phyloP scores from a whole-genome alignment of 1,284 basidiomycete species.

The Pyrrhoderma noxium region DNA sequence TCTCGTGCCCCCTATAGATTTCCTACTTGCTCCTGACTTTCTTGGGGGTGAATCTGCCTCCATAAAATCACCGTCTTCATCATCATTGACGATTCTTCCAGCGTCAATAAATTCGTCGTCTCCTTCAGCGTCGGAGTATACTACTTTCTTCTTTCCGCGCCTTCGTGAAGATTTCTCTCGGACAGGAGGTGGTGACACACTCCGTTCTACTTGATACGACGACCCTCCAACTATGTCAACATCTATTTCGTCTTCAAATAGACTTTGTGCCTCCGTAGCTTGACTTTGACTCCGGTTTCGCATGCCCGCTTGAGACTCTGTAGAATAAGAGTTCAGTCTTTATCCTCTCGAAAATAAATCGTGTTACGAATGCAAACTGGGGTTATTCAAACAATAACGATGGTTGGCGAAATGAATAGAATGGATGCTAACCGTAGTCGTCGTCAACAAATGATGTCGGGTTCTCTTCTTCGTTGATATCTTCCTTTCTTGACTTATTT shows the following conservation, averaged over 20 bases:
- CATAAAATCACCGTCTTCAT: conserved; percentile 31
- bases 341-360: too few species aligned
- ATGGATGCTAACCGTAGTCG: too few species aligned
- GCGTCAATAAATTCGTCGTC: conserved; percentile 20
- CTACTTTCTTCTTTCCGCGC: conserved; percentile 17
- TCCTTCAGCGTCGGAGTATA: conserved; percentile 24
- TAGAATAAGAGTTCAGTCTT: not conserved
- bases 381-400: too few species aligned
- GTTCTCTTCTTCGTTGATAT: not conserved
- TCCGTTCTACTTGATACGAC: not conserved
- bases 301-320: not conserved
- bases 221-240: conserved; percentile 10
- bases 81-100: conserved; percentile 11
- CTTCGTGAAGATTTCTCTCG: not conserved
- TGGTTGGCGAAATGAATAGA: too few species aligned
- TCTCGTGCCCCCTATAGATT: conserved; percentile 23
- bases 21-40: conserved; percentile 23
- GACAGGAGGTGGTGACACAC: not conserved
- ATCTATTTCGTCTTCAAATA: conserved; percentile 12
- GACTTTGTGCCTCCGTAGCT: conserved; percentile 5
- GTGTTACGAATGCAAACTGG: too few species aligned
- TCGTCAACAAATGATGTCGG: too few species aligned
- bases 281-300: not conserved
- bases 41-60: conserved; percentile 23
- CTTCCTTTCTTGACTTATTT: not conserved